A percentile compares a stretch with the other conserved stretches of the same genome.
phyloP scores from a whole-genome alignment of 2,329 filamentous ascomycete species.

The Colletotrichum endophyticum region DNA sequence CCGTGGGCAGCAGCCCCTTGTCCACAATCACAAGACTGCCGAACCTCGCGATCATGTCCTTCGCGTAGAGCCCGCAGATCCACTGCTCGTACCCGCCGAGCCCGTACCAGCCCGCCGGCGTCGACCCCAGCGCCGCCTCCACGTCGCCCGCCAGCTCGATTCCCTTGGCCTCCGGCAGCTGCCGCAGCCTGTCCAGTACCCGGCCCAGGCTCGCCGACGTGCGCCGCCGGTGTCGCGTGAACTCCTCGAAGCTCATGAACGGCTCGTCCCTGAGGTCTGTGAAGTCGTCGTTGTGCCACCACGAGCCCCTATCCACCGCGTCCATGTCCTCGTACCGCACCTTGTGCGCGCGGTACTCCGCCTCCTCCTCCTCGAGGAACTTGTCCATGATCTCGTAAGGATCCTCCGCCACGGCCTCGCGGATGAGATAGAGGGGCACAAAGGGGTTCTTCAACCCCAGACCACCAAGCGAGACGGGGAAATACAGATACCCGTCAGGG shows the following conservation, averaged over 20 bases:
- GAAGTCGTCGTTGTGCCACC: slow-evolving; percentile 10
- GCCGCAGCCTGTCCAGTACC: slow-evolving; percentile 33
- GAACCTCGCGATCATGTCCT: slow-evolving; percentile 42
- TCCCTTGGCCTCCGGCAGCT: slow-evolving; percentile 27
- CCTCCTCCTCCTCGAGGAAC: slow-evolving; percentile 34
- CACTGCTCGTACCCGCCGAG: slow-evolving; percentile 38
- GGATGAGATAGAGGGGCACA: slow-evolving; percentile 28
- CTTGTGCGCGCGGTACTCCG: slow-evolving; percentile 36
- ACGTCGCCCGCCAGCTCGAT: slow-evolving; percentile 28
- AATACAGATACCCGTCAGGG: slow-evolving; percentile 45
- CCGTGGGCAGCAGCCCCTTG: slow-evolving; percentile 42
- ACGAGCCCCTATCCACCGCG: slow-evolving; percentile 5
- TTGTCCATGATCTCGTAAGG: slow-evolving; percentile 28
- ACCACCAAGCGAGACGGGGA: slow-evolving; percentile 42
- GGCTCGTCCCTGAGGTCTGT: slow-evolving; percentile 22
- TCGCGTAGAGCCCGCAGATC: slow-evolving; percentile 40
- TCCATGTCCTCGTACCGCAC: slow-evolving; percentile 31
- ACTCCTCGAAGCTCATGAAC: slow-evolving; percentile 47
- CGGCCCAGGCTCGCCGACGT: slow-evolving; percentile 26
- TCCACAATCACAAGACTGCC: slow-evolving; percentile 44
- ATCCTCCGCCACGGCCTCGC: slow-evolving; percentile 26
- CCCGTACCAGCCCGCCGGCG: slow-evolving; percentile 16
- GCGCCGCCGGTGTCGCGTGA: slow-evolving; percentile 36
- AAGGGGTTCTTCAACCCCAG: slow-evolving; percentile 43
- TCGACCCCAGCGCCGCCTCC: slow-evolving; percentile 19